phyloP scores from a whole-genome alignment of 75 land plant species.

The Picea sitchensis region DNA sequence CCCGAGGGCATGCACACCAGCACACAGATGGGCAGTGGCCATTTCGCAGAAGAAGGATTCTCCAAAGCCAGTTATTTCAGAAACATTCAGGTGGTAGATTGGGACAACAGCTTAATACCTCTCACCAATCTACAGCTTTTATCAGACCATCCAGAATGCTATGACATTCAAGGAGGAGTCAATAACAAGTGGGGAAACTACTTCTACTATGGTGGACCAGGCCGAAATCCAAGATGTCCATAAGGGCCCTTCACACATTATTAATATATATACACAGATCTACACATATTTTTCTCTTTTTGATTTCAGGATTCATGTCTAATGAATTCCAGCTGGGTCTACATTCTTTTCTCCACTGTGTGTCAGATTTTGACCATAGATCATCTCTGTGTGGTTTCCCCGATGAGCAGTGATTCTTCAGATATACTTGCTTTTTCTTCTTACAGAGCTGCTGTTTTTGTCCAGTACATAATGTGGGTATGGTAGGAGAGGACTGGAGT shows the following conservation, averaged over 20 bases:
- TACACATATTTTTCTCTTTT: too few species aligned
- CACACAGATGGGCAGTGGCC: slow-evolving; percentile 94
- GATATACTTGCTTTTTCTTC: too few species aligned
- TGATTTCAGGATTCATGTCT: too few species aligned
- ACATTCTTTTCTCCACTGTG: too few species aligned
- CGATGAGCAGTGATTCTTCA: too few species aligned
- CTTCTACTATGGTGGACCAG: slow-evolving; percentile 94
- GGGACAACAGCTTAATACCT: slow-evolving; percentile 59
- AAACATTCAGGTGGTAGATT: slow-evolving; percentile 69
- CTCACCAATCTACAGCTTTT: slow-evolving; percentile 34
- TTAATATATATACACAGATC: too few species aligned
- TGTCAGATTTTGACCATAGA: too few species aligned
- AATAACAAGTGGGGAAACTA: slow-evolving; percentile 80
- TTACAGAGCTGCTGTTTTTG: too few species aligned
- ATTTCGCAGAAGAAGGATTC: slow-evolving; percentile 78
- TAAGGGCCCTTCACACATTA: neutral
- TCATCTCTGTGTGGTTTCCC: too few species aligned
- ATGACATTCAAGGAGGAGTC: slow-evolving; percentile 52
- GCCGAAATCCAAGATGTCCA: slow-evolving; percentile 67
- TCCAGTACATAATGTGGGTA: too few species aligned
- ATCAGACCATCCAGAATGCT: slow-evolving; percentile 82
- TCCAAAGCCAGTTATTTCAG: slow-evolving; percentile 73
- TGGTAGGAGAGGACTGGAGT: too few species aligned
- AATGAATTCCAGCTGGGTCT: too few species aligned
- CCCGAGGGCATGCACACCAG: slow-evolving; percentile 53